phyloP scores from a whole-genome alignment of 371 early-diverging fungal species.

The Mortierella sp. region DNA sequence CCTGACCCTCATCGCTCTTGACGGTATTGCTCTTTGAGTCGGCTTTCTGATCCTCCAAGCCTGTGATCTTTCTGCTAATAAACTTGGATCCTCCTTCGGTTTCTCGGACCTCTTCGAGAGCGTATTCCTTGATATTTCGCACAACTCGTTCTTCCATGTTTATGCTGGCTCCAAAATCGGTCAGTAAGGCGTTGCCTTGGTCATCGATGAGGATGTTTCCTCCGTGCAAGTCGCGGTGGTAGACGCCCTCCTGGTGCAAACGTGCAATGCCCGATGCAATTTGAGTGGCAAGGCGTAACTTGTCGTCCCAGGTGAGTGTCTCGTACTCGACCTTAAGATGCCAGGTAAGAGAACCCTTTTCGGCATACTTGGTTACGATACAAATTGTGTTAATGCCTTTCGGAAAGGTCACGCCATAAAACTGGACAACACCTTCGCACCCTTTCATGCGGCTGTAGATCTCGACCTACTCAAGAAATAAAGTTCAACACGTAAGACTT shows the following conservation, averaged over 20 bases:
- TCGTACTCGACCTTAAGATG: conserved; percentile 45
- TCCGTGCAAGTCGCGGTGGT: conserved; percentile 48
- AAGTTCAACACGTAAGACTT: neutral
- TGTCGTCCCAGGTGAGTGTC: conserved; percentile 50
- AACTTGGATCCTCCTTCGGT: conserved; percentile 22
- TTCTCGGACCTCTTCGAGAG: conserved; percentile 7
- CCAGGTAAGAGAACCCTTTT: conserved; percentile 44
- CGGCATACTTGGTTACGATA: conserved; percentile 47
- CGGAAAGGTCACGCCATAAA: conserved; percentile 42
- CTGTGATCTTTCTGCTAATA: conserved; percentile 28
- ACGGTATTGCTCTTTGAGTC: neutral
- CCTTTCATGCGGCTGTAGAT: conserved; percentile 44
- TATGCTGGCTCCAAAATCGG: conserved; percentile 51
- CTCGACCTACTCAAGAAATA: conserved; percentile 26
- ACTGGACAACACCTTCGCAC: conserved; percentile 29
- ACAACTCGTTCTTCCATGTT: conserved; percentile 24
- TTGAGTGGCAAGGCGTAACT: conserved; percentile 39
- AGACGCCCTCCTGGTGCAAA: conserved; percentile 40
- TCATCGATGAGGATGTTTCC: conserved; percentile 53
- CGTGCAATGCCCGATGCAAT: conserved; percentile 28
- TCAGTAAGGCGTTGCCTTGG: conserved; percentile 46
- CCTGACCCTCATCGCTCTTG: neutral
- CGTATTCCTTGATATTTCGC: conserved; percentile 24
- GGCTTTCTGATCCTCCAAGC: conserved; percentile 8
- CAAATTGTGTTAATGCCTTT: conserved; percentile 32